Percentiles rank a stretch among this genome's conserved stretches.
Evolutionary conservation across 1,284 basidiomycete genomes (phyloP).

Genomic region (Lignosus rhinocerotis): DNA sequence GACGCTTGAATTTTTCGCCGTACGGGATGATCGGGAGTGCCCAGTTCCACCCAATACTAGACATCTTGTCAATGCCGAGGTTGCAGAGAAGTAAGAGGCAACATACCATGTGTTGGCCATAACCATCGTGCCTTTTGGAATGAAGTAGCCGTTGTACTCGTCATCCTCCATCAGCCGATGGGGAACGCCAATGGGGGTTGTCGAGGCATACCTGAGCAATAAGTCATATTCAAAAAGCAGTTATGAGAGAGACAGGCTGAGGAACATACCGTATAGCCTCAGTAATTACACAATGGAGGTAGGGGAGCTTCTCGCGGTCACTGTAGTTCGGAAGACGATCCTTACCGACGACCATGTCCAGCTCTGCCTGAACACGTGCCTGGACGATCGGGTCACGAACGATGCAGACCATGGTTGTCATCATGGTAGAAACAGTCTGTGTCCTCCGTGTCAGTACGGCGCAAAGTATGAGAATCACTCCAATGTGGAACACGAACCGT

Average conservation of each 20-base stretch:
- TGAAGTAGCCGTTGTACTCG: constrained; percentile 12
- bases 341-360: constrained; percentile 37
- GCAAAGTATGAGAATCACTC: background rate
- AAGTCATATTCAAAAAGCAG: too few species aligned
- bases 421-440: background rate
- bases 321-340: constrained; percentile 47
- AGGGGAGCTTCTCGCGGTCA: constrained; percentile 33
- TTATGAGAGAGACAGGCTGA: too few species aligned
- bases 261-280: constrained; percentile 33
- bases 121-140: constrained; percentile 4
- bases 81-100: too few species aligned
- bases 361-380: constrained; percentile 13
- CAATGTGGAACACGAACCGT: background rate
- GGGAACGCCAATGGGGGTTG: constrained; percentile 6
- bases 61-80: too few species aligned
- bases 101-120: constrained; percentile 16
- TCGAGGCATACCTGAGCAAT: constrained; percentile 20
- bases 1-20: constrained; percentile 13
- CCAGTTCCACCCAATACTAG: constrained; percentile 12
- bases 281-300: constrained; percentile 34
- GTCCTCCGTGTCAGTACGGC: background rate
- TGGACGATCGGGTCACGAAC: background rate
- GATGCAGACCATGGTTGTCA: background rate
- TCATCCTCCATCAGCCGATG: constrained; percentile 9
- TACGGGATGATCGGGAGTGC: constrained; percentile 7